Conservation (phyloP, 768 basidiomycete species). For the Pseudohyphozyma bogoriensis region DNA sequence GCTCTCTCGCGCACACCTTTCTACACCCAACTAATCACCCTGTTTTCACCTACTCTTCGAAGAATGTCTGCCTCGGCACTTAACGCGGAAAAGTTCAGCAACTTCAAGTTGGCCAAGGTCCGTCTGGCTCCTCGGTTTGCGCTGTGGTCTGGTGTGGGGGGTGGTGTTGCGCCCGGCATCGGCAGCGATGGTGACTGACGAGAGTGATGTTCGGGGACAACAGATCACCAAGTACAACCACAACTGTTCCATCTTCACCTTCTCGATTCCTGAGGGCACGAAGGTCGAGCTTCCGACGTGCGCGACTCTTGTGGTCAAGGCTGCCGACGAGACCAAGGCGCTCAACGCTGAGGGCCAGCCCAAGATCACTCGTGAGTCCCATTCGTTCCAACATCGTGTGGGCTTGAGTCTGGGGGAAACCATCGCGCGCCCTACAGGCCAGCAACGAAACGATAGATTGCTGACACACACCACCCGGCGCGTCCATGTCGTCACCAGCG, state of each 20-base stretch:
- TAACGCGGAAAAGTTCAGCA: constrained; percentile 15
- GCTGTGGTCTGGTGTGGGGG: background rate
- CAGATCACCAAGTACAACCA: constrained; percentile 64
- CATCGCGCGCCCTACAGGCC: too few relatives aligned
- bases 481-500: too few relatives aligned
- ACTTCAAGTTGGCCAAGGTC: constrained; percentile 1
- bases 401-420: too few relatives aligned
- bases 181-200: background rate
- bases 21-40: too few relatives aligned
- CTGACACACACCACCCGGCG: too few relatives aligned
- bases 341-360: constrained; percentile 62
- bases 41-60: constrained; percentile 2
- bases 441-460: too few relatives aligned
- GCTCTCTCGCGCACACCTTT: too few relatives aligned
- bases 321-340: constrained; percentile 59
- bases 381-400: background rate
- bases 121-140: background rate
- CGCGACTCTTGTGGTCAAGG: constrained; percentile 70
- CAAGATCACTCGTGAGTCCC: constrained; percentile 61
- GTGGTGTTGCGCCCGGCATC: background rate
- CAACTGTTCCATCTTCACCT: constrained; percentile 64
- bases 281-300: constrained; percentile 66
- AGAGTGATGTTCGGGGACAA: background rate
- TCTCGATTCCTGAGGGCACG: constrained; percentile 56
- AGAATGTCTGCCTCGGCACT: constrained; percentile 15